Evolutionary conservation across 257 asterid genomes (phyloP).

Genomic region (Avicennia marina): DNA sequence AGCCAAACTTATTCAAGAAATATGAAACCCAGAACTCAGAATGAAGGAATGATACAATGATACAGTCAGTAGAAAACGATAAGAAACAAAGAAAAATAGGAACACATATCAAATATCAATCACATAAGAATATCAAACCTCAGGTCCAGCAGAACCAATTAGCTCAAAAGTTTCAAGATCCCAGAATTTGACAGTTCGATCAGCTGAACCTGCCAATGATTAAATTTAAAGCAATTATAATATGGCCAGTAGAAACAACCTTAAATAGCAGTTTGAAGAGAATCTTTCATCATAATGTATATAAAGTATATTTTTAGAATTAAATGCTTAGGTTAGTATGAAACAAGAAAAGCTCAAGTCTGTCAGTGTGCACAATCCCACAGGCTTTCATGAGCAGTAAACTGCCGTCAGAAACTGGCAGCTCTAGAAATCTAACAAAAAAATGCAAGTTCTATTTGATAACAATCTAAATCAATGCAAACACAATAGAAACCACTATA

Average conservation of each 20-base stretch:
- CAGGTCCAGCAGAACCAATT: conserved; percentile 94
- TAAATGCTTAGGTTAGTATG: conserved; percentile 13
- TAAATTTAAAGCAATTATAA: conserved; percentile 11
- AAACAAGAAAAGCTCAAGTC: conserved; percentile 6
- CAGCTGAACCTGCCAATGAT: conserved; percentile 79
- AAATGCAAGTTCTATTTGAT: not conserved
- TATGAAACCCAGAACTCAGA: not conserved
- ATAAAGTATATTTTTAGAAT: not conserved
- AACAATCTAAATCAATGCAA: not conserved
- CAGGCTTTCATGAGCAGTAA: not conserved
- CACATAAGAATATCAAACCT: conserved; percentile 44
- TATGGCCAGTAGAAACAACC: conserved; percentile 3
- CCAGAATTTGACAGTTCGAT: conserved; percentile 95
- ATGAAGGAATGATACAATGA: conserved; percentile 9
- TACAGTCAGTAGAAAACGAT: not conserved
- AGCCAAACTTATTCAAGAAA: conserved; percentile 17
- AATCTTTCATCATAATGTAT: conserved; percentile 12
- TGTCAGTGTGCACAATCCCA: not conserved
- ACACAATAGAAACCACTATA: conserved; percentile 7
- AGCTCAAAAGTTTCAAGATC: conserved; percentile 99
- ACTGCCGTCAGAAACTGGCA: not conserved
- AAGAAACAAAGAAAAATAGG: conserved; percentile 1
- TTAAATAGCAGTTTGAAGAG: conserved; percentile 9
- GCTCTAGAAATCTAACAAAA: not conserved
- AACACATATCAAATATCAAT: not conserved